Evolutionary conservation across 2,329 filamentous ascomycete genomes (phyloP).

Genomic region (Botrytis paeoniae): DNA sequence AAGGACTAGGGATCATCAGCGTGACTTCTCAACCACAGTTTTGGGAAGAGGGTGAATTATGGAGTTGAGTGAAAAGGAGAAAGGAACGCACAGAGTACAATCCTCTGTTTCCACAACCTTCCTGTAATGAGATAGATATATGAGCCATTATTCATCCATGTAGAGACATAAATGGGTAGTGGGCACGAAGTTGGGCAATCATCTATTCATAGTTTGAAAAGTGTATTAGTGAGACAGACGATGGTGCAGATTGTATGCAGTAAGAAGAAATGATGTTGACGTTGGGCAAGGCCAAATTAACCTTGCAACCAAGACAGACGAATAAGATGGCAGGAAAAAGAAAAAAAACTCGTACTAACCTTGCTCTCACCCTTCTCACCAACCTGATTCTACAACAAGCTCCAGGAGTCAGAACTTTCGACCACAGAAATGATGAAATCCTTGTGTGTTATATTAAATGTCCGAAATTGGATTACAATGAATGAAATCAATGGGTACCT

Average conservation of each 20-base stretch:
- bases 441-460: neutral
- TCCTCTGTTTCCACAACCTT: neutral
- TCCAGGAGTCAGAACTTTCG: neutral
- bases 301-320: neutral
- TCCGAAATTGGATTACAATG: neutral
- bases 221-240: neutral
- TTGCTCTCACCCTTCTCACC: neutral
- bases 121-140: neutral
- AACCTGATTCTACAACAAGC: neutral
- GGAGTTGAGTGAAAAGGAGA: slow-evolving; percentile 1
- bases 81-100: neutral
- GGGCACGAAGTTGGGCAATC: slow-evolving; percentile 1
- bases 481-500: neutral
- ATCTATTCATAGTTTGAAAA: neutral
- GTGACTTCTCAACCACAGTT: slow-evolving; percentile 1
- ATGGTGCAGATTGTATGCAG: neutral
- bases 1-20: slow-evolving; percentile 5
- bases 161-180: neutral
- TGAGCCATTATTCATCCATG: slow-evolving; percentile 1
- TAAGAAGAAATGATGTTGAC: slow-evolving; percentile 5
- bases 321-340: neutral
- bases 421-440: neutral
- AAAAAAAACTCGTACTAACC: neutral
- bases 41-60: neutral
- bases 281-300: neutral